Base-by-base conservation (phyloP, 331 rosid species). In the Rosa hybrid region DNA sequence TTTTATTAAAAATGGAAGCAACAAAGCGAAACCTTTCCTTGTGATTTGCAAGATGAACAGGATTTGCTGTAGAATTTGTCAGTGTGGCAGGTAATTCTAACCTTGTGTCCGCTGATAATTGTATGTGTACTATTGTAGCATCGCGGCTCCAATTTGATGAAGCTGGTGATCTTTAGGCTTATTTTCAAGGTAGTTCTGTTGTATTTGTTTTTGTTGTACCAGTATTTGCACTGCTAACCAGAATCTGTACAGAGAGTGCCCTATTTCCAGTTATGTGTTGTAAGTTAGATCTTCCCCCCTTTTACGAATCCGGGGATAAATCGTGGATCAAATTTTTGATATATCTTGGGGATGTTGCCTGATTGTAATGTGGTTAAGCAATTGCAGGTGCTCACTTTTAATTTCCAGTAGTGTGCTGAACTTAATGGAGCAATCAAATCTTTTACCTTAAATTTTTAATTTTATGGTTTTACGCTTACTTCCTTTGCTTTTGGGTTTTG, bases 1-100 rank as follows among this genome's bases (percentile, higher is more conserved):
- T 96, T 63, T 78, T 96, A 27, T 68, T 90, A 80, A 96, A 93
- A 86, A 96, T 96, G 99, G 99, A 96, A 87, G 94, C 98, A 12
- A 93, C 98, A 54, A 93, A 93, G 85, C 84, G 91, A 80, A 93
- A 92, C 85, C 90, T 91, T 80, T 85, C 94, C 20, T 74, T 85
- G 86, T 90, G 86, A 90, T 56, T 72, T 53, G 77, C 78, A 50
- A 44, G 86, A 48, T 71, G 44, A 80, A 56, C 50, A 67, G 39
- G 59, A 38, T 71, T 76, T 51, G 78, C 68, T 45, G 48, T 82
- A 64, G 59, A 86, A 81, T 85, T 72, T 34, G 49, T 65, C 81
- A 18, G 68, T 44, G 27, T 63, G 80, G 78, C 87, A 60, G 88
- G 89, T 84, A 80, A 79, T 84, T 9, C 17, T 81, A 74, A 44